phyloP scores from a whole-genome alignment of 805 yeast species.

The Candida fluviatilis region DNA sequence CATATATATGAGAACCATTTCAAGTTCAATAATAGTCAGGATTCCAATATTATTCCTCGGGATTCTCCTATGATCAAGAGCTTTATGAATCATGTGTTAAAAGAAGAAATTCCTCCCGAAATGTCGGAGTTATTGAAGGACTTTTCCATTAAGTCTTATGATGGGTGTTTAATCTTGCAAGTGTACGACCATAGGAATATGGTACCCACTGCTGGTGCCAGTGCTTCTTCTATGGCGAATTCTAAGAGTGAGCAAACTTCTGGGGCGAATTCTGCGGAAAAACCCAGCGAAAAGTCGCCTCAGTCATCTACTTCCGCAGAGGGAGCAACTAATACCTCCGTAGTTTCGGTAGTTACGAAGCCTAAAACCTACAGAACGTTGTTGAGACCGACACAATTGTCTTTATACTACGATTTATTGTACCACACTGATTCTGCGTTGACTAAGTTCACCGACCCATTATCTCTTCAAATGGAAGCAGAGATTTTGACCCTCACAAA shows the following conservation, averaged over 20 bases:
- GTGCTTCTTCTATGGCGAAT: neutral
- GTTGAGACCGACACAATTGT: slow-evolving; percentile 73
- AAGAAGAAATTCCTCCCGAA: slow-evolving; percentile 83
- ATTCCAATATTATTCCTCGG: slow-evolving; percentile 74
- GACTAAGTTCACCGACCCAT: slow-evolving; percentile 69
- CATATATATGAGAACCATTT: slow-evolving; percentile 91
- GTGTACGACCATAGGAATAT: slow-evolving; percentile 79
- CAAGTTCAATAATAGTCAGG: slow-evolving; percentile 83
- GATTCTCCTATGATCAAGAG: slow-evolving; percentile 72
- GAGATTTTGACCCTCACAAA: slow-evolving; percentile 77
- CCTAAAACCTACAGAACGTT: slow-evolving; percentile 78
- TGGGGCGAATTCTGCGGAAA: neutral
- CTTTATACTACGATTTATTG: slow-evolving; percentile 80
- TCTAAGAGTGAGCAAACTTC: neutral
- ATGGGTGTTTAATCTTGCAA: slow-evolving; percentile 83
- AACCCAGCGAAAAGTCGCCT: slow-evolving; percentile 5
- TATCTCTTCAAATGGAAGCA: slow-evolving; percentile 81
- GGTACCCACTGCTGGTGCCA: slow-evolving; percentile 13
- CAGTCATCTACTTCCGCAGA: neutral
- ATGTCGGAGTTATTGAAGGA: slow-evolving; percentile 87
- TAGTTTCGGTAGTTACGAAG: slow-evolving; percentile 28
- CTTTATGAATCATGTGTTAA: slow-evolving; percentile 73
- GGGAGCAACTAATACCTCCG: too few relatives aligned
- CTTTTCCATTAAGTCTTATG: slow-evolving; percentile 78
- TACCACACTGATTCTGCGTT: slow-evolving; percentile 77